These are phyloP conservation scores for Pestalotiopsis sp. DNA, from an alignment of 2,329 filamentous ascomycete species.

Conservation along the genomic window DNA sequence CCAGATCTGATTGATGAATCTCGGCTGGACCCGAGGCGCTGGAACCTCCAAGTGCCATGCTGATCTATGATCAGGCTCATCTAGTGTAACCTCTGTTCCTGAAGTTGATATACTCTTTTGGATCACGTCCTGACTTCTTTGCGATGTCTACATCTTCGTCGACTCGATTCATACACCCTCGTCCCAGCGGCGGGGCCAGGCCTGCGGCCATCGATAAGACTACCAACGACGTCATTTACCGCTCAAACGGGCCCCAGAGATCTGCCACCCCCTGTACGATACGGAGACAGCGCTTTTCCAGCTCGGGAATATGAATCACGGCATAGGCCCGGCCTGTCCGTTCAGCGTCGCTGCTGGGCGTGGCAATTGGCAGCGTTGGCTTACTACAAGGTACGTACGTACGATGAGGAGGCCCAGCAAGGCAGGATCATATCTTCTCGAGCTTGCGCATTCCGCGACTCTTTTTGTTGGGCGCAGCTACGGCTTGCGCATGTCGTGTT, in stretches of 20 bases:
- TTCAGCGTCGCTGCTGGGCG: background rate
- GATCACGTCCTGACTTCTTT: background rate
- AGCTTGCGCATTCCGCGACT: too few relatives aligned
- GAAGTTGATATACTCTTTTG: background rate
- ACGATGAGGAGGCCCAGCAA: too few relatives aligned
- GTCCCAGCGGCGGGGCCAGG: background rate
- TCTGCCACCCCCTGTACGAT: background rate
- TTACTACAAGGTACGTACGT: too few relatives aligned
- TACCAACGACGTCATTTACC: background rate
- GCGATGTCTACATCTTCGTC: background rate
- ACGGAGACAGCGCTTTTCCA: background rate
- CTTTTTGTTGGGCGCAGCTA: too few relatives aligned
- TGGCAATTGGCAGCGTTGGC: background rate
- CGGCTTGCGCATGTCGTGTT: too few relatives aligned
- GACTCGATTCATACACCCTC: background rate
- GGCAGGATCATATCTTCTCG: too few relatives aligned
- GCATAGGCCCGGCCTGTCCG: background rate
- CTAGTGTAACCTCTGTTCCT: background rate
- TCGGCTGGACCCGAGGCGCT: background rate
- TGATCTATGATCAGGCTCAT: background rate
- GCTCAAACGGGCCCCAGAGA: background rate
- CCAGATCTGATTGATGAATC: background rate
- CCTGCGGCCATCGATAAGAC: background rate
- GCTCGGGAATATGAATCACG: background rate
- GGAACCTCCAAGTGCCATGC: background rate